Base-by-base conservation (phyloP, 2,329 filamentous ascomycete genomes). In the Dactylonectria estremocensis region DNA sequence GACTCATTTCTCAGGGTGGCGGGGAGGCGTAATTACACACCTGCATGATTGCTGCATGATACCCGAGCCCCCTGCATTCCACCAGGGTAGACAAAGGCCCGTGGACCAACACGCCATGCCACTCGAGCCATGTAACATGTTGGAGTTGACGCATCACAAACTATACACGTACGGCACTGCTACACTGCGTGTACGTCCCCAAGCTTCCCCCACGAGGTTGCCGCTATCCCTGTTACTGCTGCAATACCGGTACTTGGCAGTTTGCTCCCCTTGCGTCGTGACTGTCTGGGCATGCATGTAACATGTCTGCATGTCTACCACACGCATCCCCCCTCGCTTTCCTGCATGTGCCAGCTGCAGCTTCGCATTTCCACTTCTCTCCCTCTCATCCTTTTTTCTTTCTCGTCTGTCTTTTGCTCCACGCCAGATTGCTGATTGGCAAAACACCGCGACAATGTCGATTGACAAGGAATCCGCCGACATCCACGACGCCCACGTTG, bases 381-480 rank as follows among this genome's bases (percentile, higher is more conserved):
- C 35, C 49, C 13, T 22, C 37, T 31, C 40, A n/a, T 37, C 45
- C 40, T 57, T 59, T 16, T 53, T 49, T 60, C 28, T 45, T 48
- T 37, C 31, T 59, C 24, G 53, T 35, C 31, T 43, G 31, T 61
- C 24, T 57, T 43, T 46, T 43, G 55, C 40, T 24, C 8, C 37
- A 9, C 20, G 50, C 14, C 53, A 37, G n/a, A 14, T 35, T 48
- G n/a, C 43, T 22, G 40, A 2, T 16, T 54, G 13, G 11, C 7
- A 6, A 50, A 60, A 48, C 33, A 35, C 16, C 35, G 24, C 1
- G 37, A 67, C 33, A 3, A 74, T 74, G 72, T 57, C 72, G 28
- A 53, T 11, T 16, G 66, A 62, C 33, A 74, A 74, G 20, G 43
- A 20, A 33, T 69, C 68, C 1, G 13, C 62, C 1, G 66, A 60